These are phyloP conservation scores for Protostelium mycophagum DNA, from an alignment of 78 protist genomes.

Conservation along the genomic window DNA sequence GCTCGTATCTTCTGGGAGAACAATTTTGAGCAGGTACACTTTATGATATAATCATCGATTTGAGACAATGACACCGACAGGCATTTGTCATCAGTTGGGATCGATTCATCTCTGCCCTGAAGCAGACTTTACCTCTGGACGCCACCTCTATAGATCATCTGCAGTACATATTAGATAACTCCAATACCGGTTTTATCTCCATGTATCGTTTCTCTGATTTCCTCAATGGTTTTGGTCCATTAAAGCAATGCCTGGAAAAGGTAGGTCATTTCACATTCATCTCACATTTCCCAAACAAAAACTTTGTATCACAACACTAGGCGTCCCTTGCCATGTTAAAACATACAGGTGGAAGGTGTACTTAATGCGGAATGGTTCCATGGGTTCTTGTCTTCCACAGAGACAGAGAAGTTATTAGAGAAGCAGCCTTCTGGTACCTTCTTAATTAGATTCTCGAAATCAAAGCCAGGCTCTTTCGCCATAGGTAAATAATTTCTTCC, in stretches of 20 bases:
- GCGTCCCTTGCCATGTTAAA: not conserved
- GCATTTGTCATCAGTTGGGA: not conserved
- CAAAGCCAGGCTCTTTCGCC: slow-evolving; percentile 63
- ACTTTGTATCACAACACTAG: slow-evolving; percentile 2
- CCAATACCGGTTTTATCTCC: not conserved
- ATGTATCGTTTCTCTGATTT: slow-evolving; percentile 4
- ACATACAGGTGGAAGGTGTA: not conserved
- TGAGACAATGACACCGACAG: too few relatives aligned
- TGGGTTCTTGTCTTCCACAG: slow-evolving; percentile 62
- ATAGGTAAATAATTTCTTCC: slow-evolving; percentile 13
- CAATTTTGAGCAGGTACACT: not conserved
- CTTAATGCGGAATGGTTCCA: slow-evolving; percentile 51
- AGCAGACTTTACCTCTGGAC: not conserved
- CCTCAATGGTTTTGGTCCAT: slow-evolving; percentile 7
- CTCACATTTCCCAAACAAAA: not conserved
- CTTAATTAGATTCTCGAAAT: slow-evolving; percentile 60
- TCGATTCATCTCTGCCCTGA: not conserved
- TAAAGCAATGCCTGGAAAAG: not conserved
- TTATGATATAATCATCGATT: not conserved
- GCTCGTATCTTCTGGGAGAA: not conserved
- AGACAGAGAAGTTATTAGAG: slow-evolving; percentile 48
- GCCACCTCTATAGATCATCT: not conserved
- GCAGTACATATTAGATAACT: slow-evolving; percentile 6
- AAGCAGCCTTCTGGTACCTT: slow-evolving; percentile 66
- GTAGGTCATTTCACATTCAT: not conserved